Conservation (phyloP, 2,329 filamentous ascomycete genomes). For the Aspergillus phoenicis region DNA sequence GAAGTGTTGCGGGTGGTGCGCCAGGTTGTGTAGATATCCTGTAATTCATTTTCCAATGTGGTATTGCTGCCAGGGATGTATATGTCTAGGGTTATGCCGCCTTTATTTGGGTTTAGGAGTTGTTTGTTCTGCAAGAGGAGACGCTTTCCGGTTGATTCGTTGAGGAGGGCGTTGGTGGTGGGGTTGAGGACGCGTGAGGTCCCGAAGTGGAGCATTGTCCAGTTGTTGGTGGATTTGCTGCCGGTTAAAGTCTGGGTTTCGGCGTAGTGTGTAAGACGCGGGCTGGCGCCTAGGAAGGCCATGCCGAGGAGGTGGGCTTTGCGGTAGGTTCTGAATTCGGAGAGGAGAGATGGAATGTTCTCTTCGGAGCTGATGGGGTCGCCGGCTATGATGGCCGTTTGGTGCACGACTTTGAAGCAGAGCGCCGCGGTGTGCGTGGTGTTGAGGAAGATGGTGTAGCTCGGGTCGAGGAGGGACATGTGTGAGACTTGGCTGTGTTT, state of each 20-base stretch:
- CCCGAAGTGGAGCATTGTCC: slow-evolving; percentile 43
- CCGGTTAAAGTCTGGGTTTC: background rate
- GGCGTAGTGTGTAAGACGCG: slow-evolving; percentile 36
- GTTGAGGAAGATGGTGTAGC: slow-evolving; percentile 46
- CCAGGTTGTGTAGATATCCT: slow-evolving; percentile 44
- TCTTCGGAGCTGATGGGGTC: slow-evolving; percentile 41
- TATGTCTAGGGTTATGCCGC: slow-evolving; percentile 36
- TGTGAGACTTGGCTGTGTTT: slow-evolving; percentile 44
- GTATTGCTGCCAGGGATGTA: slow-evolving; percentile 39
- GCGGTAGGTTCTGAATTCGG: slow-evolving; percentile 41
- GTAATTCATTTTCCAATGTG: slow-evolving; percentile 35
- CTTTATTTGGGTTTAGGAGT: slow-evolving; percentile 39
- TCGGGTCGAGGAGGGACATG: slow-evolving; percentile 48
- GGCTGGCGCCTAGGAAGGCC: slow-evolving; percentile 42
- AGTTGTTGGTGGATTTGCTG: slow-evolving; percentile 22
- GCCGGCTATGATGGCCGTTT: slow-evolving; percentile 43
- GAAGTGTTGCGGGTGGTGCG: slow-evolving; percentile 37
- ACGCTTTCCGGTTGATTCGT: slow-evolving; percentile 39
- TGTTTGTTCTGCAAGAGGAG: slow-evolving; percentile 42
- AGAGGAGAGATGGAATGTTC: slow-evolving; percentile 30
- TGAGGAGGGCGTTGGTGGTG: slow-evolving; percentile 42
- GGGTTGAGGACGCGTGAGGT: slow-evolving; percentile 46
- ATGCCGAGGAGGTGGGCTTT: slow-evolving; percentile 34
- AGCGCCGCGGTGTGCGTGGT: slow-evolving; percentile 37
- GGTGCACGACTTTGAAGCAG: slow-evolving; percentile 43